A percentile compares a stretch with the other conserved stretches of the same genome.
Evolutionary conservation across 768 basidiomycete species (phyloP).

Genomic region (Serendipita sp.): DNA sequence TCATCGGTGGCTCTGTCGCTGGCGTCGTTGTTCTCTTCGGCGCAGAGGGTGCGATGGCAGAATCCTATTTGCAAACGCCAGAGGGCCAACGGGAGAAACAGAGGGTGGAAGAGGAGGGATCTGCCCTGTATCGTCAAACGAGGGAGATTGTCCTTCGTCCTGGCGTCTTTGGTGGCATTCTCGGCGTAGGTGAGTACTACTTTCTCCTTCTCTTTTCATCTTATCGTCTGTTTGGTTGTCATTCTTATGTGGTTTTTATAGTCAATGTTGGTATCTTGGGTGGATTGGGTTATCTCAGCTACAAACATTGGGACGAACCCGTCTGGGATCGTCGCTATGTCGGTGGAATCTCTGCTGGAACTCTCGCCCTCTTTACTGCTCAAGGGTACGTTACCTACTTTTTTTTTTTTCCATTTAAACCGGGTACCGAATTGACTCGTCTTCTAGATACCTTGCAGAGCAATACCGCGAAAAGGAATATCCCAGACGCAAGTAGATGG

Average conservation of each 20-base stretch:
- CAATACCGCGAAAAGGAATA: conserved; percentile 24
- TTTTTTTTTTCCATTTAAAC: not conserved
- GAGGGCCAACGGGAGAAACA: conserved; percentile 41
- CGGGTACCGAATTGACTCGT: not conserved
- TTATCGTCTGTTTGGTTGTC: not conserved
- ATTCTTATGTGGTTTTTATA: conserved; percentile 14
- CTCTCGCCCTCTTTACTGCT: conserved; percentile 44
- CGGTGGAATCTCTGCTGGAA: conserved; percentile 38
- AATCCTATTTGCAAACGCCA: conserved; percentile 42
- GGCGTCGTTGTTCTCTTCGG: conserved; percentile 41
- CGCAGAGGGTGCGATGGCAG: conserved; percentile 46
- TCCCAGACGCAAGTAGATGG: conserved; percentile 12
- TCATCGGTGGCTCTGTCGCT: conserved; percentile 37
- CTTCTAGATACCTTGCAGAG: conserved; percentile 25
- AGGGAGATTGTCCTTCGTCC: conserved; percentile 46
- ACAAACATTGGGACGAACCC: conserved; percentile 46
- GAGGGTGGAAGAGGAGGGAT: conserved; percentile 42
- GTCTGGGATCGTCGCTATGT: conserved; percentile 50
- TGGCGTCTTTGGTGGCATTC: conserved; percentile 45
- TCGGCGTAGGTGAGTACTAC: conserved; percentile 36
- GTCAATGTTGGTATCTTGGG: conserved; percentile 52
- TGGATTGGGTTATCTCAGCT: conserved; percentile 44
- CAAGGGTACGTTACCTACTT: conserved; percentile 39
- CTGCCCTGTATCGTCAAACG: conserved; percentile 34
- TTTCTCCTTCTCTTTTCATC: not conserved